Evolutionary conservation across 192 early-diverging fungal genomes (phyloP).

Genomic region (Chytriomyces confervae): DNA sequence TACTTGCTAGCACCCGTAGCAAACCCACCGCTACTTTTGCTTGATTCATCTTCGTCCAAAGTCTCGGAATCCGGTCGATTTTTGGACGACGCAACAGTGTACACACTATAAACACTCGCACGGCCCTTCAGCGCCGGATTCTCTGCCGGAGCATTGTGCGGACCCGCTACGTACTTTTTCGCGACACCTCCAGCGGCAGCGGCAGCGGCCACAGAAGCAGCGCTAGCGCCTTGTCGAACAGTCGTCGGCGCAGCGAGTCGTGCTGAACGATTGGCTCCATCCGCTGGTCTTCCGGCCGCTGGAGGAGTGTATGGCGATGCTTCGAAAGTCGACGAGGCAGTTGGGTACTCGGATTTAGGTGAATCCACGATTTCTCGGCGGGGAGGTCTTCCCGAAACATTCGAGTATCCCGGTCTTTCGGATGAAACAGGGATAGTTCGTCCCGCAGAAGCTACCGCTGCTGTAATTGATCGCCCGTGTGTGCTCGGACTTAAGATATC

Average conservation of each 20-base stretch:
- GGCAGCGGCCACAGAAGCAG: neutral
- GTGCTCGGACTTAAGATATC: neutral
- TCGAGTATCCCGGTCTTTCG: neutral
- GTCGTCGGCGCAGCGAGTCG: no score
- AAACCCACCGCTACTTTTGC: neutral
- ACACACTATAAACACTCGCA: slow-evolving; percentile 11
- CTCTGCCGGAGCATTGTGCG: slow-evolving; percentile 21
- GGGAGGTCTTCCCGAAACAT: neutral
- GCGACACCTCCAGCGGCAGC: neutral
- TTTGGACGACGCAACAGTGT: slow-evolving; percentile 4
- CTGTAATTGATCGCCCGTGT: neutral
- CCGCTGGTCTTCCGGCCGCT: no score
- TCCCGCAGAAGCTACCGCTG: neutral
- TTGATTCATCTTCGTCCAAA: neutral
- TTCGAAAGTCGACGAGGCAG: no score
- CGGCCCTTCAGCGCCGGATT: neutral
- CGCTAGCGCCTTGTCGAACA: neutral
- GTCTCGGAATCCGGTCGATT: neutral
- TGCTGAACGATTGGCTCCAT: no score
- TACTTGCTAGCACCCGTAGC: neutral
- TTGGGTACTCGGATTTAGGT: no score
- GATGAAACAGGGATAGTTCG: neutral
- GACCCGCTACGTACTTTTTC: slow-evolving; percentile 17
- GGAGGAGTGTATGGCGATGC: no score
- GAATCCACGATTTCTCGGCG: neutral